Evolutionary conservation across 2,329 filamentous ascomycete genomes (phyloP).

Genomic region (Beauveria asiatica): DNA sequence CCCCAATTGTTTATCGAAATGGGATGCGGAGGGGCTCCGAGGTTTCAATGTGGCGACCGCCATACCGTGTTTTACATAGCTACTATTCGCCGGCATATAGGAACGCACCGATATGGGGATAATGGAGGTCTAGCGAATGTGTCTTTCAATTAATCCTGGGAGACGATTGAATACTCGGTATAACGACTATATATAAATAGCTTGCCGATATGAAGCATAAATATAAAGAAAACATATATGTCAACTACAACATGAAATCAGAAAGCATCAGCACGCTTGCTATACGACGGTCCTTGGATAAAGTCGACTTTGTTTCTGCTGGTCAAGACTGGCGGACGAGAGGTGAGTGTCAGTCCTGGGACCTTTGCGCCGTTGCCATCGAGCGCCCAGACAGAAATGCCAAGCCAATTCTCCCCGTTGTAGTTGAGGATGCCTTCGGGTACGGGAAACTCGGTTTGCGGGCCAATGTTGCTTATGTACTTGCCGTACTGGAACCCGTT

Average conservation of each 20-base stretch:
- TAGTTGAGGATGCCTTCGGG: constrained; percentile 67
- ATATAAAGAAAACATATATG: background rate
- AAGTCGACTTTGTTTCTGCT: constrained; percentile 36
- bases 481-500: constrained; percentile 66
- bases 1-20: constrained; percentile 7
- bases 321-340: constrained; percentile 15
- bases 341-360: constrained; percentile 40
- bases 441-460: constrained; percentile 63
- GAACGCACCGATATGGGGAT: constrained; percentile 49
- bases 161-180: background rate
- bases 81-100: constrained; percentile 51
- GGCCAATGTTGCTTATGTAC: constrained; percentile 62
- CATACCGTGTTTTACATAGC: constrained; percentile 47
- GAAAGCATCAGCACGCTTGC: constrained; percentile 40
- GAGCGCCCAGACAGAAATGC: constrained; percentile 59
- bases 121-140: background rate
- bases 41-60: constrained; percentile 21
- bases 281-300: constrained; percentile 38
- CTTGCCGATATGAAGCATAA: background rate
- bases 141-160: background rate
- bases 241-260: constrained; percentile 18
- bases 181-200: background rate
- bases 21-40: constrained; percentile 6
- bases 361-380: constrained; percentile 49
- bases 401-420: constrained; percentile 60